Percentiles rank a stretch among this genome's conserved stretches.
Evolutionary conservation across 108 stramenopile genomes (phyloP).

Genomic region (Fragilaria crotonensis): DNA sequence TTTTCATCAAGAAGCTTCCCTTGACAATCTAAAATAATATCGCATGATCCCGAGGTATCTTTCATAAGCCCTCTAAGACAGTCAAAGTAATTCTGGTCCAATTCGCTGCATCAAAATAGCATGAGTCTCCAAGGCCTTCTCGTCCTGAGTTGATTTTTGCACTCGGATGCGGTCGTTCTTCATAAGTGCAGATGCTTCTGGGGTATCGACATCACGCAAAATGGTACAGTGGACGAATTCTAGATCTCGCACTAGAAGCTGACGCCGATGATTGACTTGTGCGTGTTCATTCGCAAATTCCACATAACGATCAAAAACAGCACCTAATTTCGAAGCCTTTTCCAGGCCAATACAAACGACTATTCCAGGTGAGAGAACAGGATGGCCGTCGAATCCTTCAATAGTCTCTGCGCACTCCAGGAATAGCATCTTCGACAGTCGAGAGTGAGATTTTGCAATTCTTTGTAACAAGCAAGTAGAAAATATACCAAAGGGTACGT

Average conservation of each 20-base stretch:
- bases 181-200: conserved; percentile 73
- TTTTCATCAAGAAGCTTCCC: conserved; percentile 60
- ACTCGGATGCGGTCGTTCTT: conserved; percentile 75
- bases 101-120: conserved; percentile 39
- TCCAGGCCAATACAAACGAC: conserved; percentile 66
- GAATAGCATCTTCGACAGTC: conserved; percentile 28
- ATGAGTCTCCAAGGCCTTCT: conserved; percentile 30
- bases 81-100: conserved; percentile 58
- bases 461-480: too few species aligned
- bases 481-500: too few species aligned
- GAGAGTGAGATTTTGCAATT: too few species aligned
- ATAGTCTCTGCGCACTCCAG: conserved; percentile 42
- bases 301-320: conserved; percentile 59
- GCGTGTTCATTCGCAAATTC: conserved; percentile 47
- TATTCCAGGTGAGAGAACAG: conserved; percentile 47
- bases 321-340: conserved; percentile 52
- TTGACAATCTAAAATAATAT: conserved; percentile 65
- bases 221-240: conserved; percentile 67
- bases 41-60: conserved; percentile 27
- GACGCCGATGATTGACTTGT: conserved; percentile 1
- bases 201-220: conserved; percentile 45
- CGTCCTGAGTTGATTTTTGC: conserved; percentile 27
- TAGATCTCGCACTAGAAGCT: conserved; percentile 24
- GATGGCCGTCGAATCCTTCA: conserved; percentile 39
- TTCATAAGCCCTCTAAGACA: conserved; percentile 46